Evolutionary conservation across 495 filamentous ascomycete species (phyloP).

Genomic region (Symbiotaphrina buchneri): DNA sequence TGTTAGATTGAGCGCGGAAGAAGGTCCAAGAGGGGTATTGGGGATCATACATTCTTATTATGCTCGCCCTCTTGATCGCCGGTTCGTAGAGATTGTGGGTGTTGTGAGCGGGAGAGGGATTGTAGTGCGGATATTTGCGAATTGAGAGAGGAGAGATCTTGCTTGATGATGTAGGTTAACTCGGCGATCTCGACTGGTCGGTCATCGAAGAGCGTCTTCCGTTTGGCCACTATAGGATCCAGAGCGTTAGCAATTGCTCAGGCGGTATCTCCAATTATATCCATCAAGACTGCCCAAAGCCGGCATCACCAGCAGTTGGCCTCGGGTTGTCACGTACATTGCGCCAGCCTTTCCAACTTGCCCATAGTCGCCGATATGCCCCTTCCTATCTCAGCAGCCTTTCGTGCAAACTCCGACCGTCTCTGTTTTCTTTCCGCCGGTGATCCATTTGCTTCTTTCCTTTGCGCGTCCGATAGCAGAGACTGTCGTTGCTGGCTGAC

Average conservation of each 20-base stretch:
- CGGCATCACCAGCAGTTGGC: no score
- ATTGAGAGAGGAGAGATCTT: conserved; percentile 80
- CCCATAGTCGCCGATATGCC: conserved; percentile 83
- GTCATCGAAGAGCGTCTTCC: conserved; percentile 95
- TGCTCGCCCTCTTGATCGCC: conserved; percentile 83
- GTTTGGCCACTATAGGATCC: conserved; percentile 48
- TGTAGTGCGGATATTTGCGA: conserved; percentile 67
- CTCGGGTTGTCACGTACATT: conserved; percentile 34
- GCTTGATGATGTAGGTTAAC: conserved; percentile 89
- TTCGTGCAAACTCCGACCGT: conserved; percentile 70
- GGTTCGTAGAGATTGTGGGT: conserved; percentile 32
- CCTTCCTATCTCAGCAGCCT: conserved; percentile 72
- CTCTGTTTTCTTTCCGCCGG: conserved; percentile 19
- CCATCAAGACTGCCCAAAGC: not conserved
- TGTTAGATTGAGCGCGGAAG: conserved; percentile 8
- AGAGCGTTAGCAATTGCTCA: conserved; percentile 1
- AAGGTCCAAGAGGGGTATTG: not conserved
- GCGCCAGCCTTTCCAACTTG: conserved; percentile 78
- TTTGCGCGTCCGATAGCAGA: conserved; percentile 56
- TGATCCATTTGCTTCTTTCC: conserved; percentile 41
- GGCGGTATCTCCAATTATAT: not conserved
- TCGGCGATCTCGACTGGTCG: conserved; percentile 91
- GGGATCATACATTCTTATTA: conserved; percentile 57
- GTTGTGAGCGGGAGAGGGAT: conserved; percentile 43
- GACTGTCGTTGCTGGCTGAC: conserved; percentile 55